Conservation (phyloP, 306 rosid genomes). For the Vigna angularis region DNA sequence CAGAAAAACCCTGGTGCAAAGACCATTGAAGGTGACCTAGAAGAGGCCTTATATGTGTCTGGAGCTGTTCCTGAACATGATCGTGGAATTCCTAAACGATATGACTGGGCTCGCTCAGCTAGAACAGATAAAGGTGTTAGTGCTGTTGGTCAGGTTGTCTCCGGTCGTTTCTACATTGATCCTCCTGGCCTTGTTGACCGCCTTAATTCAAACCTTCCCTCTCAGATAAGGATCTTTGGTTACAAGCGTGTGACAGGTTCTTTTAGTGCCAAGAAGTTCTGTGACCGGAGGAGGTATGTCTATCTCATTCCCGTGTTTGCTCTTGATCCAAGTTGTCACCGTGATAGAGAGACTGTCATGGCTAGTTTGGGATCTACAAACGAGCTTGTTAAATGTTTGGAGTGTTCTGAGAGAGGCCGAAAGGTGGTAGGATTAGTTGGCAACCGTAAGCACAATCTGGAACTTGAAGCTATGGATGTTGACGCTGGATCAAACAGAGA, state of each 20-base stretch:
- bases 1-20: conserved; percentile 98
- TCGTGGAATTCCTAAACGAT: conserved; percentile 71
- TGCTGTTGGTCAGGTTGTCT: conserved; percentile 96
- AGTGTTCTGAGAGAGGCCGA: conserved; percentile 91
- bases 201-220: conserved; percentile 75
- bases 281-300: conserved; percentile 94
- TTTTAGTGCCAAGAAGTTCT: conserved; percentile 90
- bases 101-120: conserved; percentile 95
- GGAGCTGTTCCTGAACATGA: conserved; percentile 89
- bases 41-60: conserved; percentile 78
- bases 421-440: conserved; percentile 82
- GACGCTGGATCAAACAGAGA: conserved; percentile 50
- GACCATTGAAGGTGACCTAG: conserved; percentile 94
- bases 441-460: conserved; percentile 63
- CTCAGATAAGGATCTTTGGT: conserved; percentile 87
- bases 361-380: conserved; percentile 87
- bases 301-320: conserved; percentile 89
- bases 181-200: conserved; percentile 94
- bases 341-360: conserved; percentile 87
- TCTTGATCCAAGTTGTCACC: conserved; percentile 84
- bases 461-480: conserved; percentile 48
- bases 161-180: conserved; percentile 89
- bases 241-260: conserved; percentile 85
- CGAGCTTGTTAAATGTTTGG: conserved; percentile 76
- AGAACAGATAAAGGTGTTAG: conserved; percentile 97